phyloP scores from a whole-genome alignment of 495 filamentous ascomycete genomes.

The Tuber calosporum region DNA sequence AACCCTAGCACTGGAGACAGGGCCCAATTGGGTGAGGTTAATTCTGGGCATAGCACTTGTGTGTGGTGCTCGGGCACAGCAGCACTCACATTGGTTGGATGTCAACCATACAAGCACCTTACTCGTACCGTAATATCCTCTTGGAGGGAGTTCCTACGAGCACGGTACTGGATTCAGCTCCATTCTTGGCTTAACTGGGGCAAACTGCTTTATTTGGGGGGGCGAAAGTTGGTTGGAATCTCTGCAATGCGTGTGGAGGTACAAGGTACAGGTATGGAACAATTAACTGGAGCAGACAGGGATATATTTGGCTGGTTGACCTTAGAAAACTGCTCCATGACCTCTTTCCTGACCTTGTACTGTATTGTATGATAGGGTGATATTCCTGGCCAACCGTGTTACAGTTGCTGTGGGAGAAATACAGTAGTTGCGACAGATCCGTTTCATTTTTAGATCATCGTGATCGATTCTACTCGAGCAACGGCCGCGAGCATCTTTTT shows the following conservation, averaged over 20 bases:
- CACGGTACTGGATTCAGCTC: background rate
- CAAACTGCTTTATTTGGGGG: background rate
- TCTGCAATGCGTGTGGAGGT: background rate
- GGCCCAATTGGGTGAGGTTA: background rate
- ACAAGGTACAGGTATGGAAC: too few relatives aligned
- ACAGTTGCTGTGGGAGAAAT: background rate
- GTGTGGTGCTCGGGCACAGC: too few relatives aligned
- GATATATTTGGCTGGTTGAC: too few relatives aligned
- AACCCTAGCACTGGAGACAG: background rate
- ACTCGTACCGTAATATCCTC: background rate
- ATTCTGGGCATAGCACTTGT: background rate
- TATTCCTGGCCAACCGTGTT: background rate
- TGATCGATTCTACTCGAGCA: background rate
- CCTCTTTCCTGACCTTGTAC: too few relatives aligned
- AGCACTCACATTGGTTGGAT: background rate
- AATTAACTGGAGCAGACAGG: too few relatives aligned
- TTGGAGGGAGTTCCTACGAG: background rate
- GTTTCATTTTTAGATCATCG: conserved; percentile 1
- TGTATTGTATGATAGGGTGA: too few relatives aligned
- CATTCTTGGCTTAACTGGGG: background rate
- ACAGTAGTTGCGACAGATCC: background rate
- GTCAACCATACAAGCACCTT: background rate
- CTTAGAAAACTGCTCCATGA: too few relatives aligned
- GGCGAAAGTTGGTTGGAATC: background rate
- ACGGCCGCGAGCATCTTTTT: background rate